phyloP scores from a whole-genome alignment of 2,329 filamentous ascomycete species.

The Fusarium palustre region DNA sequence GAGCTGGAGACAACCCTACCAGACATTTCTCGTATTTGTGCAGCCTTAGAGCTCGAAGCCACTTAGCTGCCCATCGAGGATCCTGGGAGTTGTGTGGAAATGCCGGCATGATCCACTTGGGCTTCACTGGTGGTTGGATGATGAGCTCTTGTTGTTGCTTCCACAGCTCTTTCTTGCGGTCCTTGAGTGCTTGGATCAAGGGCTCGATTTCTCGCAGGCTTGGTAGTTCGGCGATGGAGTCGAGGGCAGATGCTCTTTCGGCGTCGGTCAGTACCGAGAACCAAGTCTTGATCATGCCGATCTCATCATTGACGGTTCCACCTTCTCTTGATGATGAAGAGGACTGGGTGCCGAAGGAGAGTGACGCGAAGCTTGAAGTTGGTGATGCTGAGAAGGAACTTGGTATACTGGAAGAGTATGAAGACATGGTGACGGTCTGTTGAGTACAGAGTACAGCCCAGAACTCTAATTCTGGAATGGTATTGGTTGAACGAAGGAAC shows the following conservation, averaged over 20 bases:
- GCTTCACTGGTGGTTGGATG: conserved; percentile 39
- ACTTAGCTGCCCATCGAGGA: conserved; percentile 44
- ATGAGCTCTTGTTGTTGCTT: conserved; percentile 43
- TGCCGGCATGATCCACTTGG: conserved; percentile 44
- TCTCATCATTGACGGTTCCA: conserved; percentile 36
- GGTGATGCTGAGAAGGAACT: conserved; percentile 38
- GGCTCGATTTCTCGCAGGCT: conserved; percentile 46
- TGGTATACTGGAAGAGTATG: conserved; percentile 34
- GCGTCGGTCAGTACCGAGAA: conserved; percentile 43
- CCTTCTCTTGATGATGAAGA: conserved; percentile 19
- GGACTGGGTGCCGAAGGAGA: conserved; percentile 18
- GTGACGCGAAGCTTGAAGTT: conserved; percentile 42
- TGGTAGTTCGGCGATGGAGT: conserved; percentile 43
- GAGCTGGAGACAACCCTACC: conserved; percentile 39
- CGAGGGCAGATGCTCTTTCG: conserved; percentile 38
- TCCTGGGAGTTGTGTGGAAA: conserved; percentile 42
- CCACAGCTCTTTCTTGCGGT: conserved; percentile 44
- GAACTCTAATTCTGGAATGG: neutral
- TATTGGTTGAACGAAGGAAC: neutral
- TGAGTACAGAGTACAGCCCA: conserved; percentile 2
- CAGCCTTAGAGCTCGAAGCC: conserved; percentile 44
- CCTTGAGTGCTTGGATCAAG: conserved; percentile 44
- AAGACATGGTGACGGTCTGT: conserved; percentile 34
- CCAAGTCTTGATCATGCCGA: conserved; percentile 45
- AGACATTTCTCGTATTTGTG: conserved; percentile 46